Percentiles rank a stretch among this genome's conserved stretches.
These are phyloP conservation scores for Paspalum notatum DNA, from an alignment of 176 grass and related monocot genomes.

Conservation along the genomic window DNA sequence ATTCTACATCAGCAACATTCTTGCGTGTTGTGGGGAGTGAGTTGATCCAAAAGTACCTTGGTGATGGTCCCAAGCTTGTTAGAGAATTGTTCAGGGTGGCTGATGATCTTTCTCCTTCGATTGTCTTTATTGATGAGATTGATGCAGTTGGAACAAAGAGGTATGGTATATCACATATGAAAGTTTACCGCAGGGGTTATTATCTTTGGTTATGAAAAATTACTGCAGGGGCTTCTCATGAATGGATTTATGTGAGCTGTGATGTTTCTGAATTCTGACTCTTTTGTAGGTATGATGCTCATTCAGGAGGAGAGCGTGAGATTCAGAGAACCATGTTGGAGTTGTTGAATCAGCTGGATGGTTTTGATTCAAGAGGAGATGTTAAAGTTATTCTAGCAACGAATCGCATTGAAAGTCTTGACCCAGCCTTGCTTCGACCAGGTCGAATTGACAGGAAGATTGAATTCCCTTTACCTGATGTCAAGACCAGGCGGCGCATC, in stretches of 20 bases:
- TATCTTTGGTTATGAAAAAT: constrained; percentile 21
- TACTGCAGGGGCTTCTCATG: neutral
- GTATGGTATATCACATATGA: constrained; percentile 37
- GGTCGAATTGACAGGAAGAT: constrained; percentile 87
- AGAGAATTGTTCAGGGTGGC: constrained; percentile 87
- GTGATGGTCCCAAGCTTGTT: constrained; percentile 86
- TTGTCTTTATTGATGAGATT: constrained; percentile 93
- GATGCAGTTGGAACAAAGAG: constrained; percentile 93
- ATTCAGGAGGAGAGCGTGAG: constrained; percentile 84
- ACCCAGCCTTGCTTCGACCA: constrained; percentile 77
- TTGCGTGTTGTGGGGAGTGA: constrained; percentile 90
- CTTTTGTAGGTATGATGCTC: constrained; percentile 75
- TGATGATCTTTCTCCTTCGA: constrained; percentile 84
- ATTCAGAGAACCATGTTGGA: constrained; percentile 92
- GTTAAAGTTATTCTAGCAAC: constrained; percentile 92
- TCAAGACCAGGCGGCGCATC: constrained; percentile 78
- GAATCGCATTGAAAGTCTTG: constrained; percentile 82
- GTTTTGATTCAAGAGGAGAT: constrained; percentile 88
- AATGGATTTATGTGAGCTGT: constrained; percentile 22
- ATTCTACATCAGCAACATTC: constrained; percentile 87
- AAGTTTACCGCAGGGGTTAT: neutral
- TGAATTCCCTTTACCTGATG: constrained; percentile 82
- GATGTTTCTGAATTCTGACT: neutral
- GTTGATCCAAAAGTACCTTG: constrained; percentile 86
- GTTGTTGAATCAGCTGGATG: constrained; percentile 83